phyloP scores from a whole-genome alignment of 129 eudicot genomes.

The Centrapalus pauciflorus region DNA sequence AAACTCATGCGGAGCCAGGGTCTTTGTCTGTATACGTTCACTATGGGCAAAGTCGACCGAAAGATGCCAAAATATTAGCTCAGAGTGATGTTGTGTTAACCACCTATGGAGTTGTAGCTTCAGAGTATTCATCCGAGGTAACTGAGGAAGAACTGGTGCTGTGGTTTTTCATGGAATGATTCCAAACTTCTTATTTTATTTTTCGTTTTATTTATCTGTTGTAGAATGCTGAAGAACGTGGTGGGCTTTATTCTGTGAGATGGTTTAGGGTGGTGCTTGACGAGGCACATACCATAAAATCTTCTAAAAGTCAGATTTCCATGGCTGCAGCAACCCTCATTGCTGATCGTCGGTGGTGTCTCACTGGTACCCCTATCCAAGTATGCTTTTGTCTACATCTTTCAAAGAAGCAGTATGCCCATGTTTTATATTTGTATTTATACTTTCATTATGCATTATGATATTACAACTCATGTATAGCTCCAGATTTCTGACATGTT shows the following conservation, averaged over 20 bases:
- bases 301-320: conserved; percentile 90
- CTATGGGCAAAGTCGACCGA: conserved; percentile 90
- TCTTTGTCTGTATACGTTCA: conserved; percentile 76
- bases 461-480: background rate
- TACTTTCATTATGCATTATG: background rate
- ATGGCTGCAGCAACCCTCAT: conserved; percentile 80
- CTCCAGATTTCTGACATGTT: conserved; percentile 21
- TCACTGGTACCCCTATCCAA: conserved; percentile 98
- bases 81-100: conserved; percentile 88
- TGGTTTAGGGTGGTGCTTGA: conserved; percentile 97
- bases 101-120: conserved; percentile 93
- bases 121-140: conserved; percentile 92
- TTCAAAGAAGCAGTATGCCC: background rate
- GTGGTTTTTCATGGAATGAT: too few relatives aligned
- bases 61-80: conserved; percentile 72
- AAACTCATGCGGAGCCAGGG: conserved; percentile 77
- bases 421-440: conserved; percentile 2
- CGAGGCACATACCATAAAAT: conserved; percentile 93
- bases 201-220: background rate
- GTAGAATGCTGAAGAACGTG: conserved; percentile 78
- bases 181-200: too few relatives aligned
- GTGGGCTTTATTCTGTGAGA: conserved; percentile 76
- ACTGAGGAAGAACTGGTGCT: too few relatives aligned
- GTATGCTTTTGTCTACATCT: conserved; percentile 24
- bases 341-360: conserved; percentile 97